These are phyloP conservation scores for Sporothrix phasma DNA, from an alignment of 2,329 filamentous ascomycete species.

Conservation along the genomic window DNA sequence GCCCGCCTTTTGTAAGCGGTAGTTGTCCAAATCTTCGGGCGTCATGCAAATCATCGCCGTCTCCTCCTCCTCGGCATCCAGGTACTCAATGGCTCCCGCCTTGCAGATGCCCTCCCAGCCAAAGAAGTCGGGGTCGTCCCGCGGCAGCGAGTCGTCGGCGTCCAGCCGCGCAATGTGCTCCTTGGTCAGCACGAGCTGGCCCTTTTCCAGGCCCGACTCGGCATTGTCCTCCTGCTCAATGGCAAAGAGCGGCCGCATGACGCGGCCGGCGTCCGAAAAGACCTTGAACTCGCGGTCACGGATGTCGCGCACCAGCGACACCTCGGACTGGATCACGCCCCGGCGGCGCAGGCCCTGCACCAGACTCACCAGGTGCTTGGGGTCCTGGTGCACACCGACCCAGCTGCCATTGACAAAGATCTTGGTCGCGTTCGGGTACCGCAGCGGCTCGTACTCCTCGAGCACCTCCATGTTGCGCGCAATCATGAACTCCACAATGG, in stretches of 20 bases:
- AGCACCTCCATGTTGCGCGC: constrained; percentile 91
- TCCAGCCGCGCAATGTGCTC: constrained; percentile 69
- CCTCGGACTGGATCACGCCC: constrained; percentile 79
- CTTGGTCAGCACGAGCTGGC: constrained; percentile 72
- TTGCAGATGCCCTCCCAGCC: constrained; percentile 84
- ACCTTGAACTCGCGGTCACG: constrained; percentile 97
- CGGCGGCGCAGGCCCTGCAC: constrained; percentile 70
- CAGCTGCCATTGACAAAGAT: constrained; percentile 97
- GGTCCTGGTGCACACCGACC: constrained; percentile 90
- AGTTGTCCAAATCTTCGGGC: constrained; percentile 81
- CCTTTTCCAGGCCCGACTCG: constrained; percentile 49
- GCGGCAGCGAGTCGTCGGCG: constrained; percentile 48
- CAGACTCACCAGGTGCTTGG: constrained; percentile 70
- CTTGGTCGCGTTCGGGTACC: constrained; percentile 88
- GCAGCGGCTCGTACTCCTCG: constrained; percentile 82
- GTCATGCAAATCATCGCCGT: constrained; percentile 99
- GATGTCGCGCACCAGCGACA: constrained; percentile 91
- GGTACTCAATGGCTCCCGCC: constrained; percentile 82
- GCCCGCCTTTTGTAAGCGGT: constrained; percentile 50
- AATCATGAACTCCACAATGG: constrained; percentile 91
- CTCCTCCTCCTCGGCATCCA: constrained; percentile 97
- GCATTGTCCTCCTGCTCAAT: constrained; percentile 77
- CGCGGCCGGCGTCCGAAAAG: constrained; percentile 91
- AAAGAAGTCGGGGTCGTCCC: constrained; percentile 53
- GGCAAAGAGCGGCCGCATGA: constrained; percentile 86